Percentiles rank a stretch among this genome's conserved stretches.
Evolutionary conservation across 2,329 filamentous ascomycete genomes (phyloP).

Genomic region (Monosporascus sp.): DNA sequence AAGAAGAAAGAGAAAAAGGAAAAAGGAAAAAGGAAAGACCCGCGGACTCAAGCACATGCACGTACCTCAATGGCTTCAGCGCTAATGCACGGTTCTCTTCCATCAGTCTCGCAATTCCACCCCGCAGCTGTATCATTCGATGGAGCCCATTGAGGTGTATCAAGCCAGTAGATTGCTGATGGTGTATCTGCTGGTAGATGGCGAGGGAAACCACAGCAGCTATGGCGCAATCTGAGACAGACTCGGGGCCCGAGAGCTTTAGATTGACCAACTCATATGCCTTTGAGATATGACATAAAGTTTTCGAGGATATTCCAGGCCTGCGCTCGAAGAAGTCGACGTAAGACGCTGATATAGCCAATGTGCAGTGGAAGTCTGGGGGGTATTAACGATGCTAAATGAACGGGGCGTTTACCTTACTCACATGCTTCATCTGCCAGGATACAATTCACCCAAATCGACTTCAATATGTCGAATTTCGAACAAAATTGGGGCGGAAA

Average conservation of each 20-base stretch:
- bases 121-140: background rate
- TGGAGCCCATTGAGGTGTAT: background rate
- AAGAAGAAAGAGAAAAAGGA: no score
- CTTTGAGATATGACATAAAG: background rate
- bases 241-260: background rate
- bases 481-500: no score
- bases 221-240: background rate
- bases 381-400: background rate
- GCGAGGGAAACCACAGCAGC: background rate
- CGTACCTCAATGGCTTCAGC: no score
- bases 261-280: background rate
- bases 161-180: background rate
- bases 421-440: no score
- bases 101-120: background rate
- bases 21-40: no score
- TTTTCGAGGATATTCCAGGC: background rate
- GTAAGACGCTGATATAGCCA: slow-evolving; percentile 1
- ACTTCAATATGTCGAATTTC: no score
- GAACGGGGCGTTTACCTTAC: no score
- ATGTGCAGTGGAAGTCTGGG: slow-evolving; percentile 1
- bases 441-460: no score
- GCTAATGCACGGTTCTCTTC: no score
- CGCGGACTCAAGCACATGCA: no score
- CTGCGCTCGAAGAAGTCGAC: slow-evolving; percentile 1
- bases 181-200: background rate